phyloP scores from a whole-genome alignment of 2,329 filamentous ascomycete genomes.

The Fusarium cyanostomum region DNA sequence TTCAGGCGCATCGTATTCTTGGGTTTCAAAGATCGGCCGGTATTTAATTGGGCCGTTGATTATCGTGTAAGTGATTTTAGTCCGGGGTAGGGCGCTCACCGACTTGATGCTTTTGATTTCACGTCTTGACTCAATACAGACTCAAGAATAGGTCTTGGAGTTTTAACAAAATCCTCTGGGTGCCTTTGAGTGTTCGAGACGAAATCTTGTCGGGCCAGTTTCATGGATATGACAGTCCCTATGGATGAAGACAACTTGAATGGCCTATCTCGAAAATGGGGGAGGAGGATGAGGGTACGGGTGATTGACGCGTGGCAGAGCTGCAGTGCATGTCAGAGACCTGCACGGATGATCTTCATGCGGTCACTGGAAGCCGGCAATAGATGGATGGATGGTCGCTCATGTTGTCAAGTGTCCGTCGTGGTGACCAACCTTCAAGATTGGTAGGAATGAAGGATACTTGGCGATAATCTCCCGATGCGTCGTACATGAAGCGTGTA shows the following conservation, averaged over 20 bases:
- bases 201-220: too few species aligned
- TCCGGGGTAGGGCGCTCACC: not conserved
- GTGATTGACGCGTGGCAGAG: slow-evolving; percentile 23
- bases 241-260: not conserved
- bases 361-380: slow-evolving; percentile 23
- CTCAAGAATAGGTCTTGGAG: too few species aligned
- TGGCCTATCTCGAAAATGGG: not conserved
- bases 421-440: slow-evolving; percentile 17
- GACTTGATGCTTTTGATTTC: slow-evolving; percentile 1
- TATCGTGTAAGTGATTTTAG: not conserved
- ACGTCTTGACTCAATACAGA: too few species aligned
- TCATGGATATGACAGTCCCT: too few species aligned
- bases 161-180: too few species aligned
- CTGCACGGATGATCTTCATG: slow-evolving; percentile 33
- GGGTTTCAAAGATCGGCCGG: not conserved
- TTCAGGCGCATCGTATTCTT: not conserved
- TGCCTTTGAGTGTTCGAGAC: too few species aligned
- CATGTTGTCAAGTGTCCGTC: slow-evolving; percentile 11
- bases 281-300: not conserved
- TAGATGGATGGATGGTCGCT: slow-evolving; percentile 1
- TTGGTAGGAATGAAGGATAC: not conserved
- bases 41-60: slow-evolving; percentile 3
- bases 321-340: slow-evolving; percentile 23
- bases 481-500: not conserved
- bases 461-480: slow-evolving; percentile 16